Evolutionary conservation across 257 asterid species (phyloP).

Genomic region (Solanum neorickii): DNA sequence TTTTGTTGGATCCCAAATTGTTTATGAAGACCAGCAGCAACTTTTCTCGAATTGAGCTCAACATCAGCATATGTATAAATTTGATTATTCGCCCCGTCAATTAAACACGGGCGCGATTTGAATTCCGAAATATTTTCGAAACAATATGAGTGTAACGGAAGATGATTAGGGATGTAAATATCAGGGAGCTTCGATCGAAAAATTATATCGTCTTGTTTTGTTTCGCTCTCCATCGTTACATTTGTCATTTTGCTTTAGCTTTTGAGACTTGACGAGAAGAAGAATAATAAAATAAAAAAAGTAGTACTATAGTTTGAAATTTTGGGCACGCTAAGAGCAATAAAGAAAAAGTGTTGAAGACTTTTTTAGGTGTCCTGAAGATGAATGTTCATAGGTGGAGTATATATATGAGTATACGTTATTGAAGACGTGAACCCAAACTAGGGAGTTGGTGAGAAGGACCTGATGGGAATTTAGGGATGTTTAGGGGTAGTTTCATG

Average conservation of each 20-base stretch:
- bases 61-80: conserved; percentile 52
- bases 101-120: conserved; percentile 40
- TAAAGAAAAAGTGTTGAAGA: background rate
- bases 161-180: conserved; percentile 66
- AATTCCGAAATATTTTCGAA: conserved; percentile 45
- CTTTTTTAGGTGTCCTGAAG: conserved; percentile 21
- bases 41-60: conserved; percentile 32
- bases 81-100: conserved; percentile 51
- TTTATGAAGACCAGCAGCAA: conserved; percentile 47
- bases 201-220: conserved; percentile 24
- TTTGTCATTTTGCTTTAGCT: background rate
- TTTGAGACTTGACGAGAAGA: too few species aligned
- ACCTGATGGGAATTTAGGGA: conserved; percentile 25
- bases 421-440: background rate
- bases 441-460: conserved; percentile 23
- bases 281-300: background rate
- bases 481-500: conserved; percentile 26
- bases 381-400: conserved; percentile 4
- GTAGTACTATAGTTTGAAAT: background rate
- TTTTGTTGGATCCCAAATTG: conserved; percentile 45
- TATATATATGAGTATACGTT: conserved; percentile 17
- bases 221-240: conserved; percentile 21
- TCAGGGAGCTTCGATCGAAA: conserved; percentile 75
- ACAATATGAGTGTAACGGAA: conserved; percentile 64
- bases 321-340: background rate